These are phyloP conservation scores for Solidago caesia DNA, from an alignment of 129 eudicot genomes.

Conservation along the genomic window DNA sequence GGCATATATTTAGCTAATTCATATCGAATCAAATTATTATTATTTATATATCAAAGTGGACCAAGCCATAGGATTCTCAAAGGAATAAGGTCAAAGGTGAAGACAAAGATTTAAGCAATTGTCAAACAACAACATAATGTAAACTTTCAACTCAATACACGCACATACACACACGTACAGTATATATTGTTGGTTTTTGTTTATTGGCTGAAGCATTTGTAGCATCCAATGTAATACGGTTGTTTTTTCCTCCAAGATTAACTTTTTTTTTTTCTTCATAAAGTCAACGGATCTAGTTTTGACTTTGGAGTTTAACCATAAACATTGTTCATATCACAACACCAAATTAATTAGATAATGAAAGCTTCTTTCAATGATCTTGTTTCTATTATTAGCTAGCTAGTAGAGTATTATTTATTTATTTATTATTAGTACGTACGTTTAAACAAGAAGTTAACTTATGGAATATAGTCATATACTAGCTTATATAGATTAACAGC, in stretches of 20 bases:
- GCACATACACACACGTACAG: slow-evolving; percentile 14
- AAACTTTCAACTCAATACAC: slow-evolving; percentile 21
- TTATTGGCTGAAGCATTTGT: slow-evolving; percentile 2
- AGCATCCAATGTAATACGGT: slow-evolving; percentile 29
- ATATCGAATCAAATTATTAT: too few relatives aligned
- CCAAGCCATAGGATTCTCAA: slow-evolving; percentile 28
- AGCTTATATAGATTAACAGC: not conserved
- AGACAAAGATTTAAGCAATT: slow-evolving; percentile 19
- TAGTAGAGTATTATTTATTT: not conserved
- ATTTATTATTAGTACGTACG: not conserved
- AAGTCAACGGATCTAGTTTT: slow-evolving; percentile 23
- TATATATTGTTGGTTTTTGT: slow-evolving; percentile 2
- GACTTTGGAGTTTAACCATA: slow-evolving; percentile 24
- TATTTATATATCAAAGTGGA: not conserved
- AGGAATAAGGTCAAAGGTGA: slow-evolving; percentile 20
- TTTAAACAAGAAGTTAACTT: slow-evolving; percentile 17
- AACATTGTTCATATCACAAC: slow-evolving; percentile 23
- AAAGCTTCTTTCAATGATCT: not conserved
- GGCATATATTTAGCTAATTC: too few relatives aligned
- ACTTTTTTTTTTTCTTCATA: slow-evolving; percentile 7
- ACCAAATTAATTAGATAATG: not conserved
- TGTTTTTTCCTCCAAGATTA: slow-evolving; percentile 19
- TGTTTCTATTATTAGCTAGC: not conserved
- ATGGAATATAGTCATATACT: slow-evolving; percentile 20
- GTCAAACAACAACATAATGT: slow-evolving; percentile 32